Evolutionary conservation across 2,329 filamentous ascomycete species (phyloP).

Genomic region (Colletotrichum salicis): DNA sequence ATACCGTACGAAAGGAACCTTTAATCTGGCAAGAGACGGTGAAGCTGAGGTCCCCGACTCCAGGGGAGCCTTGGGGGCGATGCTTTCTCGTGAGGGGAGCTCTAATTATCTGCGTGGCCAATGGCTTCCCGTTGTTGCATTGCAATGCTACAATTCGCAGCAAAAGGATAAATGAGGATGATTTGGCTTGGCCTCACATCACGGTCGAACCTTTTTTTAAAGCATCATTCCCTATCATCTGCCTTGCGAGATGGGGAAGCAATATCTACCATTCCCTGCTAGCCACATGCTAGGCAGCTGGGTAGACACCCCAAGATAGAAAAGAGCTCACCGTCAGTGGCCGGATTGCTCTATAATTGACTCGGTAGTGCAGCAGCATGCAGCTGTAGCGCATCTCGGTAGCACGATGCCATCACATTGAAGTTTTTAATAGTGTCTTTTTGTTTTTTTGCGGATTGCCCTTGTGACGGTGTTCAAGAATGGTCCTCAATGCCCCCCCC

Average conservation of each 20-base stretch:
- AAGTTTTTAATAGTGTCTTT: background rate
- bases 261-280: background rate
- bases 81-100: background rate
- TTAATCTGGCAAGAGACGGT: background rate
- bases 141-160: background rate
- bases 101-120: background rate
- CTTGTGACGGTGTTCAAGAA: background rate
- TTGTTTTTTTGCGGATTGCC: background rate
- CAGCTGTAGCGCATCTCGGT: background rate
- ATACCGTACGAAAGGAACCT: background rate
- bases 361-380: background rate
- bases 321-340: background rate
- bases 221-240: background rate
- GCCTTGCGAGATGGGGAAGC: background rate
- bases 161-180: background rate
- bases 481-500: background rate
- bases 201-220: background rate
- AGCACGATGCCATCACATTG: background rate
- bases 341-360: background rate
- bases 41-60: too few relatives aligned
- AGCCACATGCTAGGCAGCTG: conserved; percentile 11
- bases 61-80: background rate
- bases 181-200: conserved; percentile 7
- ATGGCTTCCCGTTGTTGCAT: background rate
- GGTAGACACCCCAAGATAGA: background rate